Evolutionary conservation across 305 asterid species (phyloP).

Genomic region (Rubia tinctorum): DNA sequence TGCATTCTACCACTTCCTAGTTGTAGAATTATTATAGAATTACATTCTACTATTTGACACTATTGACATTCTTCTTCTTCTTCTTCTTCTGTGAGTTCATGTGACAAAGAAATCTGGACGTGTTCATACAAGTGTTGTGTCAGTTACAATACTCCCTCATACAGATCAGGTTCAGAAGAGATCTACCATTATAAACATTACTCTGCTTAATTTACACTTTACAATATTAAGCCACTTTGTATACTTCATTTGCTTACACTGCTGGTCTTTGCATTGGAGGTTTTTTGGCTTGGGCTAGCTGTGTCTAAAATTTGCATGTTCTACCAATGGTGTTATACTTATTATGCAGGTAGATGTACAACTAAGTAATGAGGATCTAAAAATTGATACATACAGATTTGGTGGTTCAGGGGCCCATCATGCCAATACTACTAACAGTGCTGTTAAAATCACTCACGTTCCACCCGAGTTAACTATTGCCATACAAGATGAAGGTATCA

Average conservation of each 20-base stretch:
- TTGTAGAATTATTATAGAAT: background rate
- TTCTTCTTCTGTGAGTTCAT: slow-evolving; percentile 77
- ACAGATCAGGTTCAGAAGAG: slow-evolving; percentile 72
- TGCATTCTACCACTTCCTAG: slow-evolving; percentile 17
- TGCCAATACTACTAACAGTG: slow-evolving; percentile 93
- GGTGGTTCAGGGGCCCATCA: slow-evolving; percentile 99
- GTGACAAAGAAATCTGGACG: slow-evolving; percentile 93
- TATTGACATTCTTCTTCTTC: slow-evolving; percentile 12
- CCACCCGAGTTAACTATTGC: slow-evolving; percentile 85
- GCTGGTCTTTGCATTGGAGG: background rate
- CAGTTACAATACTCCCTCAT: slow-evolving; percentile 94
- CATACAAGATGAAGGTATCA: slow-evolving; percentile 98
- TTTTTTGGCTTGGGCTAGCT: background rate
- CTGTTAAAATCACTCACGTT: slow-evolving; percentile 86
- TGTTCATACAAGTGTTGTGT: slow-evolving; percentile 94
- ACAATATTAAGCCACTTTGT: background rate
- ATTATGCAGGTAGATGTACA: slow-evolving; percentile 79
- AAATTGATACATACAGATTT: slow-evolving; percentile 84
- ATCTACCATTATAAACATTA: background rate
- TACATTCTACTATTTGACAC: slow-evolving; percentile 11
- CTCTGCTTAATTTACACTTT: background rate
- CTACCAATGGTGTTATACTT: slow-evolving; percentile 5
- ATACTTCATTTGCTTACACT: background rate
- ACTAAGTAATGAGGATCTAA: slow-evolving; percentile 77
- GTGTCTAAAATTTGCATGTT: slow-evolving; percentile 8